Conservation (phyloP, 208 protist genomes). For the Trypanosoma cruzi region DNA sequence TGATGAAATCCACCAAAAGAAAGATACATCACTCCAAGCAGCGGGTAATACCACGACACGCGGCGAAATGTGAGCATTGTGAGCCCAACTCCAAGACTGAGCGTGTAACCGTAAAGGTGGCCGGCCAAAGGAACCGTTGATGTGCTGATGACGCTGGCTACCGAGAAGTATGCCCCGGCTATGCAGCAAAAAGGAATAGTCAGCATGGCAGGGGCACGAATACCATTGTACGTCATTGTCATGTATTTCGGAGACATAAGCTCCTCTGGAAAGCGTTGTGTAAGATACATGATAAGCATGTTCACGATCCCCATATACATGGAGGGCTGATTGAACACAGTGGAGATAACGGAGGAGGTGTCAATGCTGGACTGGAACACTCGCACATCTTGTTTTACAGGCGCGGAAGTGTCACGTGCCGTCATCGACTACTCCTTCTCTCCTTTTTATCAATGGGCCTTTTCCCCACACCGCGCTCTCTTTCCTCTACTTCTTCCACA, state of each 20-base stretch:
- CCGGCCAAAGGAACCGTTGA: conserved; percentile 57
- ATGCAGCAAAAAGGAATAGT: conserved; percentile 81
- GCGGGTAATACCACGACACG: conserved; percentile 88
- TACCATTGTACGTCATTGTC: conserved; percentile 81
- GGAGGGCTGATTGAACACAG: conserved; percentile 77
- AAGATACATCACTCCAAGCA: conserved; percentile 76
- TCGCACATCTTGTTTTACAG: conserved; percentile 59
- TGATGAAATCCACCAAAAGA: conserved; percentile 86
- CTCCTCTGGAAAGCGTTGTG: conserved; percentile 82
- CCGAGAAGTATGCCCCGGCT: conserved; percentile 67
- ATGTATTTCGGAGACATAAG: conserved; percentile 75
- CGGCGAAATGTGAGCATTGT: conserved; percentile 69
- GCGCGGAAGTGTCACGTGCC: neutral
- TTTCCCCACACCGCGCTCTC: neutral
- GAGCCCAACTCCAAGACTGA: conserved; percentile 69
- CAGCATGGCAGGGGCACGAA: conserved; percentile 68
- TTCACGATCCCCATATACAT: conserved; percentile 82
- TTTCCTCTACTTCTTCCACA: neutral
- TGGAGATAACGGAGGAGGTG: conserved; percentile 63
- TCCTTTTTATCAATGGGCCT: neutral
- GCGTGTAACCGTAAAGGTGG: conserved; percentile 66
- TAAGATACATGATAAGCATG: conserved; percentile 74
- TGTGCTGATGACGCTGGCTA: conserved; percentile 68
- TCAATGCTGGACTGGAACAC: conserved; percentile 84
- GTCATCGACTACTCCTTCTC: conserved; percentile 10